Evolutionary conservation across 2,329 filamentous ascomycete genomes (phyloP).

Genomic region (Chalaropsis thielavioides): DNA sequence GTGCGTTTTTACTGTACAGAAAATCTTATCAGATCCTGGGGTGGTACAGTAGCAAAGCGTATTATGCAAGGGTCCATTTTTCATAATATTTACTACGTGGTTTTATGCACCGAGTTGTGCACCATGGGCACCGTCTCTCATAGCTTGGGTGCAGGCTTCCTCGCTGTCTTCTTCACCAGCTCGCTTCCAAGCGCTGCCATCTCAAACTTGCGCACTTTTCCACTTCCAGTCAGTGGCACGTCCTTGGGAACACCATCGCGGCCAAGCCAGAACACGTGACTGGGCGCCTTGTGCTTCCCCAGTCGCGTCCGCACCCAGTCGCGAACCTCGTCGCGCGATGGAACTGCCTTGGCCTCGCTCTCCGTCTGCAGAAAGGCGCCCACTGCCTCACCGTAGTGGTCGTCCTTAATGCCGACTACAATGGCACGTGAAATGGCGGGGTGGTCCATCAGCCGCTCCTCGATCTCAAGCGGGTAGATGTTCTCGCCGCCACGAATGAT

Average conservation of each 20-base stretch:
- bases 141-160: conserved; percentile 29
- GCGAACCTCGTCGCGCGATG: conserved; percentile 39
- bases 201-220: conserved; percentile 55
- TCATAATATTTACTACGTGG: background rate
- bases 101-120: background rate
- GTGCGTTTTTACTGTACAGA: background rate
- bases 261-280: conserved; percentile 64
- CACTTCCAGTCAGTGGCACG: conserved; percentile 55
- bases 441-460: conserved; percentile 55
- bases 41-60: background rate
- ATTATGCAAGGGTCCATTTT: background rate
- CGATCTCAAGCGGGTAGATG: conserved; percentile 60
- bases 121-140: background rate
- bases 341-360: conserved; percentile 24
- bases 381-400: conserved; percentile 61
- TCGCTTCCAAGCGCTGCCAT: conserved; percentile 43
- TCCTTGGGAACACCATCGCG: conserved; percentile 38
- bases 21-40: conserved; percentile 7
- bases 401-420: conserved; percentile 54
- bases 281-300: conserved; percentile 54
- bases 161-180: conserved; percentile 32
- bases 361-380: conserved; percentile 43
- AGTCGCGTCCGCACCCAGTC: conserved; percentile 48
- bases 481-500: conserved; percentile 66
- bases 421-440: conserved; percentile 47